Evolutionary conservation across 768 basidiomycete species (phyloP), one percentile per base, ranked within the genome.

Genomic region (Collybia sp.): DNA sequence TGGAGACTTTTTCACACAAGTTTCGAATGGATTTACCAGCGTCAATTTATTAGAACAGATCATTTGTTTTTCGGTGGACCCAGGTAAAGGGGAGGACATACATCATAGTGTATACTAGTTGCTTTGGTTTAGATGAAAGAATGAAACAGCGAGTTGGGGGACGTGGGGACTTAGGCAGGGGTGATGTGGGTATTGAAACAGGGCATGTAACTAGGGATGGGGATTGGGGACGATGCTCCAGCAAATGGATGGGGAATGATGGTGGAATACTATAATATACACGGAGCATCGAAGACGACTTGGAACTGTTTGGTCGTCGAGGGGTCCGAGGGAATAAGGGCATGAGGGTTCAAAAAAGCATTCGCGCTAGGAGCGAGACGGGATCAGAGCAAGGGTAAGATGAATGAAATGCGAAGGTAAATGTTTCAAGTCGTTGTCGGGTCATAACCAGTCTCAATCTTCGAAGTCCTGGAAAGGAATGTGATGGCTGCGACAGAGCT

Each of bases 211-310:
- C 25, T 37, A 37, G 35, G 13, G 35, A 18, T 37, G 35, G 35
- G 17, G 13, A 37, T n/a, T n/a, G 3, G 10, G 3, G 75, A 78
- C 78, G 70, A 67, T 75, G 68, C 73, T 76, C 72, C 67, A 66
- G 58, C 73, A 72, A 78, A 63, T 75, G 74, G 60, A 56, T 52
- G 53, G 62, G 69, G 65, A 63, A 53, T 62, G 59, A 53, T 58
- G 56, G 40, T 53, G 57, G 48, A 53, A 38, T 32, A 50, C 53
- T 32, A 53, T 40, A 44, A 54, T 44, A 47, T 49, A 53, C 48
- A 56, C 47, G 52, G 56, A 57, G 53, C 57, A 65, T 50, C 58
- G 64, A 61, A 59, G 19, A 25, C 39, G 61, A 53, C 58, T 53
- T 49, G 44, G 45, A 56, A 54, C 33, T 59, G 55, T 58, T 51